Base-by-base conservation (phyloP, 805 yeast genomes). In the Babjeviella inositovora region DNA sequence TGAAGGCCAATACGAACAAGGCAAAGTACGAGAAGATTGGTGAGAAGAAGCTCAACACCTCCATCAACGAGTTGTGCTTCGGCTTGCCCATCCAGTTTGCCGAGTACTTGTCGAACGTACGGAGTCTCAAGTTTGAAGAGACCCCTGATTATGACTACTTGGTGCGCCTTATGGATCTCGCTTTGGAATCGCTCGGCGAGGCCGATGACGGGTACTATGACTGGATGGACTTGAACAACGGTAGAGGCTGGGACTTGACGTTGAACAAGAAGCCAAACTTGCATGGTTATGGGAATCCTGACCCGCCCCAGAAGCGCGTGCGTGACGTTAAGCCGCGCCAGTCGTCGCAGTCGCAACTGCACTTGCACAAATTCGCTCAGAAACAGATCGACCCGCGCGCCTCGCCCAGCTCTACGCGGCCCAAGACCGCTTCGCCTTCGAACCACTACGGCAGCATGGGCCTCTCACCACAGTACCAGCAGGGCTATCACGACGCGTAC, bases 1-100 rank as follows among this genome's bases (percentile, higher is more conserved):
- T 77, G 29, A 77, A 76, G 47, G 90, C 87, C 2, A 82, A 82
- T 28, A 76, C 81, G n/a, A 77, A 77, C 44, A 77, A 79, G 43
- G 63, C 70, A 33, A 77, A 77, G 44, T 77, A 77, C 42, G 90
- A 79, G 45, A 77, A 76, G 41, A 79, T 79, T 44, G 90, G 90
- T 14, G 76, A 75, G 33, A 75, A 75, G 38, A 79, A 79, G 45
- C 72, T 74, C 40, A 59, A 73, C 9, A 70, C 84, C 2, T 62
- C 71, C 8, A 68, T 77, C 6, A 57, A 54, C 21, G 73, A 70
- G 23, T 47, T 73, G 26, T 64, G 80, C 37, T 61, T 60, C 23
- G 70, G 69, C 13, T 59, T 76, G 23, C 90, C 92, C 10, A 51
- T 55, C 29, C 81, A 74, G 41, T 75, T 79, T 49, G 80, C 75